These are phyloP conservation scores for Fraxinus platypoda DNA, from an alignment of 305 asterid species.

Conservation along the genomic window DNA sequence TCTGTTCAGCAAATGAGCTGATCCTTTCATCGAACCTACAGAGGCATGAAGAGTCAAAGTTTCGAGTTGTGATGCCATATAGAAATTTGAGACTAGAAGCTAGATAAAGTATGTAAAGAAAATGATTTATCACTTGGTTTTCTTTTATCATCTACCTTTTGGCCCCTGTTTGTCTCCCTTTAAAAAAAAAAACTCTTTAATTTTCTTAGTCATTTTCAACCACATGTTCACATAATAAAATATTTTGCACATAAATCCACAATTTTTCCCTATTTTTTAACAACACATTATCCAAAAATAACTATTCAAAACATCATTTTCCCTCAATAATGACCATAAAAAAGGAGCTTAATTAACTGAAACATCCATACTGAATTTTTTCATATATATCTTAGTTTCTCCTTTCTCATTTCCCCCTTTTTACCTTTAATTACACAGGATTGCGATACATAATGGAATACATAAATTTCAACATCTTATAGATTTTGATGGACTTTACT, in stretches of 20 bases:
- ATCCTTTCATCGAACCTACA: slow-evolving; percentile 90
- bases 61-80: not conserved
- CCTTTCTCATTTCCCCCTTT: not conserved
- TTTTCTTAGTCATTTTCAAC: not conserved
- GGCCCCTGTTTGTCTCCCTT: not conserved
- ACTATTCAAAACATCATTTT: too few species aligned
- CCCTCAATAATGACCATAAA: not conserved
- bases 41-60: not conserved
- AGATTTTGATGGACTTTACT: not conserved
- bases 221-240: not conserved
- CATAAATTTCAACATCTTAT: not conserved
- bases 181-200: too few species aligned
- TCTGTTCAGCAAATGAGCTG: slow-evolving; percentile 79
- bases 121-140: not conserved
- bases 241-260: too few species aligned
- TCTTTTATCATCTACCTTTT: not conserved
- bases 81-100: too few species aligned
- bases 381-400: not conserved
- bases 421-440: slow-evolving; percentile 18
- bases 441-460: not conserved
- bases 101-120: too few species aligned
- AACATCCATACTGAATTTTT: not conserved
- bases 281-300: not conserved
- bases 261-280: not conserved
- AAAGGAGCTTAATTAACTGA: not conserved